Evolutionary conservation across 2,329 filamentous ascomycete species (phyloP).

Genomic region (Ustulina deusta): DNA sequence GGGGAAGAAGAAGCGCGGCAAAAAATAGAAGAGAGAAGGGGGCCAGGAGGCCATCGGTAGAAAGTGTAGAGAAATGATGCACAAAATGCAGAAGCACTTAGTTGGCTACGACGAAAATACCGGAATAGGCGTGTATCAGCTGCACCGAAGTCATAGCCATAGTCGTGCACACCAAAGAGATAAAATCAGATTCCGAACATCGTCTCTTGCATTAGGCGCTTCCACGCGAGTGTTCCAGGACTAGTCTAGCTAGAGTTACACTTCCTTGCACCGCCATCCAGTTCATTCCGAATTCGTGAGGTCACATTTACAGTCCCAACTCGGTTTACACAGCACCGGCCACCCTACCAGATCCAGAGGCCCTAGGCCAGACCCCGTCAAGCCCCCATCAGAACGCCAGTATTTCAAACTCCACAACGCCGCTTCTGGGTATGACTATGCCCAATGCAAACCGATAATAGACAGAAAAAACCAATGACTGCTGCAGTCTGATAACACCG

Average conservation of each 20-base stretch:
- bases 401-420: conserved; percentile 33
- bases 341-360: conserved; percentile 10
- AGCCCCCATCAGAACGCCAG: conserved; percentile 19
- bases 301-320: conserved; percentile 11
- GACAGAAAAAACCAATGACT: conserved; percentile 28
- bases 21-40: conserved; percentile 63
- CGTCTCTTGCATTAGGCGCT: conserved; percentile 31
- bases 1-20: conserved; percentile 80
- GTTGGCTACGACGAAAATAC: background rate
- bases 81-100: background rate
- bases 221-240: conserved; percentile 13
- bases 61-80: background rate
- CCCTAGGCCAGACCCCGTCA: conserved; percentile 1
- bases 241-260: conserved; percentile 32
- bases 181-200: conserved; percentile 26
- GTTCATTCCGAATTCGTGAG: conserved; percentile 26
- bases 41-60: background rate
- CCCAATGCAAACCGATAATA: conserved; percentile 15
- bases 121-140: background rate
- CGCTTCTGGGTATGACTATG: conserved; percentile 12
- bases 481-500: conserved; percentile 16
- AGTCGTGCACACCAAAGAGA: background rate
- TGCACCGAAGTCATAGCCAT: background rate
- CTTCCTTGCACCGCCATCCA: background rate
- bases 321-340: conserved; percentile 5